A percentile compares a stretch with the other conserved stretches of the same genome.
These are phyloP conservation scores for Ascocoryne sarcoides DNA, from an alignment of 2,329 filamentous ascomycete genomes.

Conservation along the genomic window DNA sequence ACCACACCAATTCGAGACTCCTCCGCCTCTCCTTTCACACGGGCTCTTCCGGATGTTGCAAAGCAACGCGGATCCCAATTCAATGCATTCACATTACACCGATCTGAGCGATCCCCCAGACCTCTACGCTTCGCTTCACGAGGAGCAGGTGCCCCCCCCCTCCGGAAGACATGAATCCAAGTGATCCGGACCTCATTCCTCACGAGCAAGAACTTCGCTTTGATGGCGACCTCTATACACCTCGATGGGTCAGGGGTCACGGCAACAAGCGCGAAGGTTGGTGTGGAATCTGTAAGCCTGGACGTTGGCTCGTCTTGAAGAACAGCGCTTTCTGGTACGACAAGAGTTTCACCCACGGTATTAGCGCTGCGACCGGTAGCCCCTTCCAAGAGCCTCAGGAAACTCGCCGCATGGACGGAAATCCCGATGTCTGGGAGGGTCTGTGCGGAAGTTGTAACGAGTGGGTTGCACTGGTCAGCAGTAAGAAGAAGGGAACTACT, in stretches of 20 bases:
- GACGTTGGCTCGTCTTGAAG: conserved; percentile 78
- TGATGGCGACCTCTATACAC: conserved; percentile 74
- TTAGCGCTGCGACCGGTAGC: conserved; percentile 71
- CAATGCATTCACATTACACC: conserved; percentile 59
- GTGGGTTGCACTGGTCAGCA: conserved; percentile 74
- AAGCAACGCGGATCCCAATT: conserved; percentile 63
- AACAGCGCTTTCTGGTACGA: conserved; percentile 93
- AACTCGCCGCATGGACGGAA: conserved; percentile 68
- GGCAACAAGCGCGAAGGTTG: conserved; percentile 84
- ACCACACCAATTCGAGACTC: conserved; percentile 47
- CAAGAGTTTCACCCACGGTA: conserved; percentile 82
- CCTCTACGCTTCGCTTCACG: conserved; percentile 64
- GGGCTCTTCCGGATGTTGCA: conserved; percentile 66
- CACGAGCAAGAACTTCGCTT: conserved; percentile 75
- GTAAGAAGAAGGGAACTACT: conserved; percentile 86
- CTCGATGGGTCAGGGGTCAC: conserved; percentile 74
- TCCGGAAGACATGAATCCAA: conserved; percentile 72
- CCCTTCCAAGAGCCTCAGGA: conserved; percentile 71
- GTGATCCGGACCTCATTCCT: conserved; percentile 65
- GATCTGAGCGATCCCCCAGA: conserved; percentile 71
- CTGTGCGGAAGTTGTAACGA: conserved; percentile 71
- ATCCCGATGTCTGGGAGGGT: conserved; percentile 74
- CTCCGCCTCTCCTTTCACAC: conserved; percentile 57
- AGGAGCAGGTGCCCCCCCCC: conserved; percentile 67
- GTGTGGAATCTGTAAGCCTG: conserved; percentile 83